Evolutionary conservation across 768 basidiomycete species (phyloP).

Genomic region (Collybiopsis luxurians): DNA sequence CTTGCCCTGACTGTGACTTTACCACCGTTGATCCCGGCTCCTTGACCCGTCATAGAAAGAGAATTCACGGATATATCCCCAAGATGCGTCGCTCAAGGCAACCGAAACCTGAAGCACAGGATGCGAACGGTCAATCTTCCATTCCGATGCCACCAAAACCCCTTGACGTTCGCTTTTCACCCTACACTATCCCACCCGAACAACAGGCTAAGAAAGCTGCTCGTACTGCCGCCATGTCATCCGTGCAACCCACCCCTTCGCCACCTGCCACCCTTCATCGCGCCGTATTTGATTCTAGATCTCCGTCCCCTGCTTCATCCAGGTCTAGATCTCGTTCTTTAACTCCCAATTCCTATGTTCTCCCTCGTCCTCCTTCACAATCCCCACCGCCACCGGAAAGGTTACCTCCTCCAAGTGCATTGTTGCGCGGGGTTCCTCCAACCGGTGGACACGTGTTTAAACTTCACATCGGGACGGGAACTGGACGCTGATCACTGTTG

Average conservation of each 20-base stretch:
- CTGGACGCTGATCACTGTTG: too few relatives aligned
- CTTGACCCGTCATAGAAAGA: conserved; percentile 19
- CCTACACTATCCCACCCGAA: neutral
- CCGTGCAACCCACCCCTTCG: neutral
- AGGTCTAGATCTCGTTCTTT: neutral
- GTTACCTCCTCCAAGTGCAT: too few relatives aligned
- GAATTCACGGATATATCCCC: conserved; percentile 16
- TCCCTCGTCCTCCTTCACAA: neutral
- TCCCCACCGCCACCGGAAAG: too few relatives aligned
- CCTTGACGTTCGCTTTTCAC: neutral
- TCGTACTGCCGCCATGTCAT: neutral
- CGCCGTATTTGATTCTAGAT: neutral
- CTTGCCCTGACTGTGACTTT: conserved; percentile 17
- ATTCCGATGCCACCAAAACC: neutral
- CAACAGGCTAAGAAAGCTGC: neutral
- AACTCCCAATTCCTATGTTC: neutral
- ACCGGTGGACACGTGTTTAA: too few relatives aligned
- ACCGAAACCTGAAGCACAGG: neutral
- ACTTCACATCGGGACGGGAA: too few relatives aligned
- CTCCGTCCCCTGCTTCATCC: neutral
- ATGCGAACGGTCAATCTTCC: neutral
- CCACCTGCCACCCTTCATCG: neutral
- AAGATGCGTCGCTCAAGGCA: conserved; percentile 10
- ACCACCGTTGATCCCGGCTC: conserved; percentile 19
- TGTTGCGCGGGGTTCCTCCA: too few relatives aligned